These are phyloP conservation scores for Pythium utonaiense DNA, from an alignment of 352 stramenopile genomes.

Conservation along the genomic window DNA sequence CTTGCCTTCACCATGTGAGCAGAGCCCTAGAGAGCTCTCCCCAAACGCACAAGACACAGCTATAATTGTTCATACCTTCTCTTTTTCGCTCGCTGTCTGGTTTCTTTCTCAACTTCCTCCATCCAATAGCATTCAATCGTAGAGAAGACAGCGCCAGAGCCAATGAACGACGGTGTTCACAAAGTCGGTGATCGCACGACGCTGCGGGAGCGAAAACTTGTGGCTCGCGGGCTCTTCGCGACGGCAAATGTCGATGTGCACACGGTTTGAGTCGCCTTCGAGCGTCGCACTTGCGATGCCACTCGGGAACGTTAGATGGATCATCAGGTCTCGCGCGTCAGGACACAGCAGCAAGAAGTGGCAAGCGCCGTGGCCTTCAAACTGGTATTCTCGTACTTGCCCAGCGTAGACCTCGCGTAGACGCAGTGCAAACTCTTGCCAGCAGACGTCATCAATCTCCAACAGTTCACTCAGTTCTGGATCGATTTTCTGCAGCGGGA, in stretches of 20 bases:
- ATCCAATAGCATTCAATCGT: slow-evolving; percentile 51
- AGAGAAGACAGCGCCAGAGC: slow-evolving; percentile 84
- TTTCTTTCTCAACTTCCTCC: no score
- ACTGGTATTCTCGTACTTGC: slow-evolving; percentile 84
- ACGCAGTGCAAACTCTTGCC: slow-evolving; percentile 72
- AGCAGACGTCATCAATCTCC: slow-evolving; percentile 60
- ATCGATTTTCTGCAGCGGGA: slow-evolving; percentile 71
- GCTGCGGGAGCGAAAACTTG: slow-evolving; percentile 77
- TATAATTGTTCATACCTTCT: not conserved
- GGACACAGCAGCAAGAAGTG: slow-evolving; percentile 81
- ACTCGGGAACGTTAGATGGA: slow-evolving; percentile 74
- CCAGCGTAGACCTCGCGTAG: slow-evolving; percentile 77
- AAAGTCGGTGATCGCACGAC: slow-evolving; percentile 80
- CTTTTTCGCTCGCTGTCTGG: no score
- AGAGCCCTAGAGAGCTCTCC: not conserved
- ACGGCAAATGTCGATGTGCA: slow-evolving; percentile 81
- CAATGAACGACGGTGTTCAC: slow-evolving; percentile 88
- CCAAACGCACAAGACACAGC: not conserved
- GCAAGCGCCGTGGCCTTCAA: slow-evolving; percentile 64
- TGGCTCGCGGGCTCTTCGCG: slow-evolving; percentile 77
- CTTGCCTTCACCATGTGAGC: not conserved
- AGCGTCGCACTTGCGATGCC: slow-evolving; percentile 15
- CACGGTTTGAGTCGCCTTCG: slow-evolving; percentile 16
- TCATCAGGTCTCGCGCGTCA: slow-evolving; percentile 83
- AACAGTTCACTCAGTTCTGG: slow-evolving; percentile 67